A percentile compares a stretch with the other conserved stretches of the same genome.
These are phyloP conservation scores for Amniculicola lignicola DNA, from an alignment of 495 filamentous ascomycete species.

Conservation along the genomic window DNA sequence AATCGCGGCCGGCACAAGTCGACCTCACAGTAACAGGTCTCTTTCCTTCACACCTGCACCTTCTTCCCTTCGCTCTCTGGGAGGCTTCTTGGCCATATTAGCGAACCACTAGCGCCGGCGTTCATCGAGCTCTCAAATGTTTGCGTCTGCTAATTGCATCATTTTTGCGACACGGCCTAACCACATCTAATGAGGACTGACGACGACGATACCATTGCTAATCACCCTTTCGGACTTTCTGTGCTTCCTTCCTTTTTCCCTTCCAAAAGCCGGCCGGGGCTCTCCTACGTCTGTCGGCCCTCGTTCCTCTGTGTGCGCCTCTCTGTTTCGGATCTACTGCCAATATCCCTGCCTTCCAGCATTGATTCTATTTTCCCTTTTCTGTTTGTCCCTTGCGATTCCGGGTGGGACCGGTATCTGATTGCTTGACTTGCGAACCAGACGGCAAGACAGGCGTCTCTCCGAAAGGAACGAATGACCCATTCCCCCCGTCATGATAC, in stretches of 20 bases:
- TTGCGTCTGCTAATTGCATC: conserved; percentile 24
- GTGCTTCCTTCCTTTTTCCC: conserved; percentile 17
- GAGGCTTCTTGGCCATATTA: conserved; percentile 28
- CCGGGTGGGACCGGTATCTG: conserved; percentile 16
- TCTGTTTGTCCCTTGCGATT: conserved; percentile 18
- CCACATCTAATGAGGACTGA: conserved; percentile 25
- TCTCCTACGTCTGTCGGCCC: not conserved
- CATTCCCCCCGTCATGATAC: no score
- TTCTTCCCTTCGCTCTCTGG: conserved; percentile 19
- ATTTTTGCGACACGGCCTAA: conserved; percentile 26
- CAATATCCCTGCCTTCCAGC: not conserved
- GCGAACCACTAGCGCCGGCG: conserved; percentile 32
- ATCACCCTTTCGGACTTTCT: conserved; percentile 20
- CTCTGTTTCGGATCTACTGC: not conserved
- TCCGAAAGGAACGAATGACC: conserved; percentile 28
- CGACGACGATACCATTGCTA: conserved; percentile 31
- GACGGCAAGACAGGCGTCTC: conserved; percentile 28
- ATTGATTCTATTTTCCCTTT: conserved; percentile 17
- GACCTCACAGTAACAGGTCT: conserved; percentile 27
- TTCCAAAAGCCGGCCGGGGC: conserved; percentile 14
- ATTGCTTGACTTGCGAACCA: no score
- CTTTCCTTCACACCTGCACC: not conserved
- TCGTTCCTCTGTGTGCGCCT: not conserved
- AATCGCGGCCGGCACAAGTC: conserved; percentile 30
- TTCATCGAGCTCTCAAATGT: conserved; percentile 28